Conservation (phyloP, 805 yeast genomes). For the Suhomyces prunicola region DNA sequence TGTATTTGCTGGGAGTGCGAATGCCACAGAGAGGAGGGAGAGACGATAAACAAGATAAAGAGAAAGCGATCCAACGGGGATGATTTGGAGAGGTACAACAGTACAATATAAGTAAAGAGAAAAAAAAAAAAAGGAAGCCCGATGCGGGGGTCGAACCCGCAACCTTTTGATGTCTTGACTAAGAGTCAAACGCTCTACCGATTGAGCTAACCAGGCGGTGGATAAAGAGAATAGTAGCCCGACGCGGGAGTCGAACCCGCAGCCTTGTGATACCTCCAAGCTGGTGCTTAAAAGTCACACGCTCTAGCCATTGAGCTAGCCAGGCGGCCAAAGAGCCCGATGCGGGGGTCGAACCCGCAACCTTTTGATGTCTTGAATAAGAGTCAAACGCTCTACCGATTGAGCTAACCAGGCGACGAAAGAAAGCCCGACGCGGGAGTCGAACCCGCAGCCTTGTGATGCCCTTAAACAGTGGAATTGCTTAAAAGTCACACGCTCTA, state of each 20-base stretch:
- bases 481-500: constrained; percentile 6
- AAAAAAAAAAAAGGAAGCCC: neutral
- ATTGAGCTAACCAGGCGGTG: constrained; percentile 12
- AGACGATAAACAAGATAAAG: neutral
- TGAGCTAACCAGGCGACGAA: constrained; percentile 12
- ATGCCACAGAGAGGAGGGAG: neutral
- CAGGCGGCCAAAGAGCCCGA: constrained; percentile 5
- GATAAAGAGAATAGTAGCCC: too few species aligned
- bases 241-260: constrained; percentile 7
- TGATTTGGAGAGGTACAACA: neutral
- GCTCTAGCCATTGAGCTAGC: constrained; percentile 7
- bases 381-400: constrained; percentile 15
- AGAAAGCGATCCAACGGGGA: neutral
- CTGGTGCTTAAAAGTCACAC: constrained; percentile 3
- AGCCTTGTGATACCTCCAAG: constrained; percentile 2
- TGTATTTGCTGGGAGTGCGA: neutral
- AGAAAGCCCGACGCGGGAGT: constrained; percentile 7
- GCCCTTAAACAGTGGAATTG: neutral
- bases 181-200: constrained; percentile 14
- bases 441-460: constrained; percentile 7
- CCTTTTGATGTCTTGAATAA: neutral
- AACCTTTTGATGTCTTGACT: neutral
- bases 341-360: constrained; percentile 1
- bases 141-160: constrained; percentile 1
- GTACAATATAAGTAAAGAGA: neutral